Evolutionary conservation across 2,329 filamentous ascomycete genomes (phyloP), one percentile per base, ranked within the genome.

Genomic region (Curvularia hawaiiensis): DNA sequence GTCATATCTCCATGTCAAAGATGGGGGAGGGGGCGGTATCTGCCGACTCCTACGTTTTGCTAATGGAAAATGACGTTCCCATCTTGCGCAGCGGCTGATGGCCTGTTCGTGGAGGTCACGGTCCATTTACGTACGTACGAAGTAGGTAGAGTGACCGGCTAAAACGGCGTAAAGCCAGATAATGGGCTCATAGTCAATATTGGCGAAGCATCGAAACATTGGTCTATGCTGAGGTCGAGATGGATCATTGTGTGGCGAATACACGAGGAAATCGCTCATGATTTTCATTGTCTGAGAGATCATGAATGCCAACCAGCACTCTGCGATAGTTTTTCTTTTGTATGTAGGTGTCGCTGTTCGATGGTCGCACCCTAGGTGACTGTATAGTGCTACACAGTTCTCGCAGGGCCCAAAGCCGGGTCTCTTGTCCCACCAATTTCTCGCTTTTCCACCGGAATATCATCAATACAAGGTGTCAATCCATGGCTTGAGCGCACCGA

Each of bases 401-500:
- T 22, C 11, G 18, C 28, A 35, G 10, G 22, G n/a, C 10, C n/a
- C 30, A 10, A 47, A 20, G 30, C n/a, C 12, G 12, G 18, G 35
- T 16, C 2, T 22, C 11, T 6, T 20, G 18, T 24, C 30, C 18
- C 20, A 33, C 9, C 30, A 5, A 12, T 16, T 11, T 26, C 41
- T 44, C 18, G 33, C 28, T 12, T 14, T 11, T 31, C 30, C 18
- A 20, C 28, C 8, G 5, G 14, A 5, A 5, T n/a, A 18, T 55
- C 44, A 55, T 35, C 46, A 40, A 35, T 64, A 63, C 62, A 67
- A 58, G 0, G 52, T 59, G 52, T 74, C 70, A 12, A 76, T 54
- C 59, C 73, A 76, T 30, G 66, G 81, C 69, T 87, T 84, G 70
- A 95, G 71, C 2, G 86, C 85, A 68, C 88, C 88, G 72, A 96